Conservation (phyloP, 2,329 filamentous ascomycete species). For the Talaromyces verruculosus region DNA sequence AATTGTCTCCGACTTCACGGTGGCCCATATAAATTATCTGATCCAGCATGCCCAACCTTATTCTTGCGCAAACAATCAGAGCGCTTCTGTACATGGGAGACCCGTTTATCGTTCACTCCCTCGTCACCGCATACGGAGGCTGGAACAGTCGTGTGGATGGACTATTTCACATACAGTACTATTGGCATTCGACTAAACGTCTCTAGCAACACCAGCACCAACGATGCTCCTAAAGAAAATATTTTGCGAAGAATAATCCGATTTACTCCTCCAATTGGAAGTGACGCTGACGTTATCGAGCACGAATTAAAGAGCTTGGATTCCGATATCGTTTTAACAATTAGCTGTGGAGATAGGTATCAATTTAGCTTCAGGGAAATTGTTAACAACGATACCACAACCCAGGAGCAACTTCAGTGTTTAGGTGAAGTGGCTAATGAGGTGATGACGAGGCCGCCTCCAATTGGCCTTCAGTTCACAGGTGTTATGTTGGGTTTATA, state of each 20-base stretch:
- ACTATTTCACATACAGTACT: slow-evolving; percentile 48
- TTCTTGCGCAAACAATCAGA: not conserved
- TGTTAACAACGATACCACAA: not conserved
- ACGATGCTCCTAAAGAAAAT: not conserved
- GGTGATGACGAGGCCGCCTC: slow-evolving; percentile 38
- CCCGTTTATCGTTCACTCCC: slow-evolving; percentile 48
- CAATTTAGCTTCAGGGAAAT: slow-evolving; percentile 28
- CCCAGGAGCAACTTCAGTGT: slow-evolving; percentile 26
- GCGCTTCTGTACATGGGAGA: not conserved
- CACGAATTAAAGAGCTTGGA: not conserved
- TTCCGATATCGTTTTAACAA: not conserved
- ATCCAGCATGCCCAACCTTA: not conserved
- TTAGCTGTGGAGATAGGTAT: slow-evolving; percentile 32
- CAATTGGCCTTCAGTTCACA: slow-evolving; percentile 45
- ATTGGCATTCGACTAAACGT: slow-evolving; percentile 41
- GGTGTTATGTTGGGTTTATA: slow-evolving; percentile 52
- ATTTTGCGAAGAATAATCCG: not conserved
- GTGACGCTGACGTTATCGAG: not conserved
- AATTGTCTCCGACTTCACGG: not conserved
- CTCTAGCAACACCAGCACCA: not conserved
- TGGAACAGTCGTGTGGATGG: slow-evolving; percentile 57
- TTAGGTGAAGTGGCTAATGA: slow-evolving; percentile 33
- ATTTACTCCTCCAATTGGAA: not conserved
- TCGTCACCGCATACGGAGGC: slow-evolving; percentile 50
- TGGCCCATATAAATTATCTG: not conserved